Evolutionary conservation across 2,329 filamentous ascomycete species (phyloP).

Genomic region (Dothidotthia symphoricarpi): DNA sequence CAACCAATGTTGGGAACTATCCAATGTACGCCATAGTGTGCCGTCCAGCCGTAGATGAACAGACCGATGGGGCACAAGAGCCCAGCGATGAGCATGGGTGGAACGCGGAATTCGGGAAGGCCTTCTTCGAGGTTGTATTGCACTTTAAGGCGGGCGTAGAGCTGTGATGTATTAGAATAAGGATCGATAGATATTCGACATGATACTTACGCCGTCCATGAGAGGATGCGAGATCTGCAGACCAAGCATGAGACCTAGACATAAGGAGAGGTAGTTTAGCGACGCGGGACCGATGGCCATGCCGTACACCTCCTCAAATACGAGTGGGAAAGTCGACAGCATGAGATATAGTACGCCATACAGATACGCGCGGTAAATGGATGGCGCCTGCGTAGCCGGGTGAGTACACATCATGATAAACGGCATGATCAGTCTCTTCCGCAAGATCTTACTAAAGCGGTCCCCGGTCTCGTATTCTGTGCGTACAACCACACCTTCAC

Average conservation of each 20-base stretch:
- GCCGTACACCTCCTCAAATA: conserved; percentile 58
- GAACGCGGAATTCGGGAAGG: conserved; percentile 47
- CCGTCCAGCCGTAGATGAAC: conserved; percentile 57
- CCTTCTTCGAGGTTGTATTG: conserved; percentile 30
- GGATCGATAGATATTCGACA: background rate
- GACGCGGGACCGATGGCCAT: conserved; percentile 58
- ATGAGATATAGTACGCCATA: conserved; percentile 64
- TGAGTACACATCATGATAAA: conserved; percentile 58
- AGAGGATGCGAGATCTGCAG: conserved; percentile 44
- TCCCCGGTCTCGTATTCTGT: conserved; percentile 41
- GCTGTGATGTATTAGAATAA: conserved; percentile 5
- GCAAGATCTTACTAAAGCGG: conserved; percentile 26
- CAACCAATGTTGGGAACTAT: conserved; percentile 56
- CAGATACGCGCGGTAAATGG: conserved; percentile 55
- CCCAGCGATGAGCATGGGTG: conserved; percentile 56
- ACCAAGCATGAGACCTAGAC: conserved; percentile 57
- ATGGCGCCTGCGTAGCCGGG: conserved; percentile 59
- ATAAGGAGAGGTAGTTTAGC: conserved; percentile 62
- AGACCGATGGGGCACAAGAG: conserved; percentile 51
- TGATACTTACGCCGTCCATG: conserved; percentile 43
- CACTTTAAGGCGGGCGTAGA: conserved; percentile 26
- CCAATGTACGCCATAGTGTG: conserved; percentile 55
- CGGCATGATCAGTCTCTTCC: conserved; percentile 30
- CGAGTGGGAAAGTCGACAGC: conserved; percentile 59
- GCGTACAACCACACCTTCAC: conserved; percentile 24